Percentiles rank a stretch among this genome's conserved stretches.
Evolutionary conservation across 1,284 basidiomycete genomes (phyloP).

Genomic region (Exobasidium cylindrosporum): DNA sequence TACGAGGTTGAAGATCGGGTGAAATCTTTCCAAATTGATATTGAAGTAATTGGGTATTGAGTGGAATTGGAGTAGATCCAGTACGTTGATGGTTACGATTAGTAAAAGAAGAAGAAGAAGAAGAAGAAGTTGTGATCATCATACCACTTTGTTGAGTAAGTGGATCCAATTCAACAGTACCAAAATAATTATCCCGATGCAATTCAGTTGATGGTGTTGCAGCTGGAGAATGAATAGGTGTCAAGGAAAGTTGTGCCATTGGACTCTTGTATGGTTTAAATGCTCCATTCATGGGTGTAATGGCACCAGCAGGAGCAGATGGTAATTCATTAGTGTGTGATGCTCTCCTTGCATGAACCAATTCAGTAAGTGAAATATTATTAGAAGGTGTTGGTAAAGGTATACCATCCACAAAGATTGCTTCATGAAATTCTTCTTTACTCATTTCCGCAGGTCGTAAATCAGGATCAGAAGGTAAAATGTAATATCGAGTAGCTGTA

Average conservation of each 20-base stretch:
- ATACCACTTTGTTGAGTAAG: too few relatives aligned
- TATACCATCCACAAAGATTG: neutral
- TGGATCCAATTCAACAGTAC: too few relatives aligned
- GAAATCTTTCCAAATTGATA: neutral
- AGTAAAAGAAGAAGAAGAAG: neutral
- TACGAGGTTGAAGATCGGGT: neutral
- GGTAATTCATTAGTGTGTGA: neutral
- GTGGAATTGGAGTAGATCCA: neutral
- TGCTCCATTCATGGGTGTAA: neutral
- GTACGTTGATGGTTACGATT: neutral
- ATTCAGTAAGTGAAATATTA: neutral
- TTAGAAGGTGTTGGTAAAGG: neutral
- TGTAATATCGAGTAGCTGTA: conserved; percentile 25
- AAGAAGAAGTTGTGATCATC: neutral
- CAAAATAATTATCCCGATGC: neutral
- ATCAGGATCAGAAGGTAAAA: conserved; percentile 29
- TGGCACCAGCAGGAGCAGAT: neutral
- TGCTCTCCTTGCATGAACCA: too few relatives aligned
- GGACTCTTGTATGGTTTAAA: neutral
- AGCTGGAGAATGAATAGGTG: neutral
- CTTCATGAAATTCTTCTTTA: conserved; percentile 6
- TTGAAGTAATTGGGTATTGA: neutral
- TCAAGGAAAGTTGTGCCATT: neutral
- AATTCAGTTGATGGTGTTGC: neutral
- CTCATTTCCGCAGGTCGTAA: conserved; percentile 27